Evolutionary conservation across 371 early-diverging fungal species (phyloP), one percentile per base, ranked within the genome.

Genomic region (Zychaea mexicana): DNA sequence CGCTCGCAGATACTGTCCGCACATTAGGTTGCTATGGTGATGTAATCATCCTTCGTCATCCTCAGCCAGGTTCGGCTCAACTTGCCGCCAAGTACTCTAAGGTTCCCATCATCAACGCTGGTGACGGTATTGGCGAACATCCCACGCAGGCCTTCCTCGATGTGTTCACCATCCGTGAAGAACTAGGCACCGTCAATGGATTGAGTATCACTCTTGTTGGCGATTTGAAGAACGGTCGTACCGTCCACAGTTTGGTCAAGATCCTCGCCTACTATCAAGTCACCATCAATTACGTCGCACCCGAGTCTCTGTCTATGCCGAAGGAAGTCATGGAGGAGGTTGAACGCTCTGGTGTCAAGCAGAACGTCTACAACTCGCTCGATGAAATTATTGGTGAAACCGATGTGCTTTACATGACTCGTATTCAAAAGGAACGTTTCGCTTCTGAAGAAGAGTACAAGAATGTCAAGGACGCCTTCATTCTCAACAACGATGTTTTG

Each of bases 91-190:
- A 93, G 79, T 90, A 85, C 78, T 88, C 93, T 56, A 91, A 88
- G 78, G 90, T 96, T 12, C 98, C 97, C 19, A 85, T 98, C 38
- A 92, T 98, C 79, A 97, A 96, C 71, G 98, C 96, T 52, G 97
- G 98, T 66, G 98, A 97, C 74, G 98, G 98, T 67, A 85, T 90
- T 57, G 98, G 98, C 46, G 98, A 97, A 83, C 98, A 98, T 79
- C 98, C 98, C 30, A 94, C 96, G 21, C 98, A 98, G 79, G 98
- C 98, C 49, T 93, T 97, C 88, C 84, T 98, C 62, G 98, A 98
- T 76, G 86, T 90, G 21, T 98, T 92, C 71, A 97, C 97, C 17
- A 94, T 94, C 67, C 92, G 95, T 82, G 92, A 93, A 83, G 92
- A 92, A 73, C 78, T 94, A 19, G 97, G 98, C 68, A 96, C 97